These are phyloP conservation scores for Candida orba DNA, from an alignment of 805 yeast species.

Conservation along the genomic window DNA sequence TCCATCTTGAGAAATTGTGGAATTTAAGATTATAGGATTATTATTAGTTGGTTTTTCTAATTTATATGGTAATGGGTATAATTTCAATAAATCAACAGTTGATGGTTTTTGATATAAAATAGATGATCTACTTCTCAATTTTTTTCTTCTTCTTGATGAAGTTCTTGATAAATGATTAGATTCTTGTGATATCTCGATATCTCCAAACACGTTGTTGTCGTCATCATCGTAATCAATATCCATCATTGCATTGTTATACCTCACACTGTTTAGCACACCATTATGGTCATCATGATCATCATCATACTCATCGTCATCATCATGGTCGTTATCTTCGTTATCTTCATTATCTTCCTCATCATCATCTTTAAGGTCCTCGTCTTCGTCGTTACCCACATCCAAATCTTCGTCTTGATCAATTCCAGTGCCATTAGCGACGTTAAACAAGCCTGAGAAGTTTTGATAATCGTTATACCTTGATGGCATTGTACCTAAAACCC, in stretches of 20 bases:
- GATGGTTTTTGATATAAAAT: background rate
- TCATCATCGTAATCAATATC: conserved; percentile 13
- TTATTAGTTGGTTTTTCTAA: background rate
- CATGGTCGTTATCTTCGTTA: background rate
- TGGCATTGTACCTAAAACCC: conserved; percentile 2
- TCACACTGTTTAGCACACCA: background rate
- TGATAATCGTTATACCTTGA: background rate
- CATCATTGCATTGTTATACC: conserved; percentile 11
- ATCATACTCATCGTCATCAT: background rate
- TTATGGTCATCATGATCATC: background rate
- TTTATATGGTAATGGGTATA: conserved; percentile 4
- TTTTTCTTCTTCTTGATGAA: background rate
- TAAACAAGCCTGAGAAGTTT: background rate
- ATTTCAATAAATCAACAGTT: background rate
- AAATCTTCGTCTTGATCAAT: background rate
- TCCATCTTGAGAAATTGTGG: background rate
- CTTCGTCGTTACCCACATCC: background rate
- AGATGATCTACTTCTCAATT: background rate
- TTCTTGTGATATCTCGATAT: conserved; percentile 1
- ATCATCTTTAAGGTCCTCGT: background rate
- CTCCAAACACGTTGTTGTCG: background rate
- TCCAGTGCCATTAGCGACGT: background rate
- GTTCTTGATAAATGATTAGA: background rate
- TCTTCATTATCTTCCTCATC: background rate
- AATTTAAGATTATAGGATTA: too few relatives aligned